phyloP scores from a whole-genome alignment of 805 yeast species.

The Sungouiella thailandica region DNA sequence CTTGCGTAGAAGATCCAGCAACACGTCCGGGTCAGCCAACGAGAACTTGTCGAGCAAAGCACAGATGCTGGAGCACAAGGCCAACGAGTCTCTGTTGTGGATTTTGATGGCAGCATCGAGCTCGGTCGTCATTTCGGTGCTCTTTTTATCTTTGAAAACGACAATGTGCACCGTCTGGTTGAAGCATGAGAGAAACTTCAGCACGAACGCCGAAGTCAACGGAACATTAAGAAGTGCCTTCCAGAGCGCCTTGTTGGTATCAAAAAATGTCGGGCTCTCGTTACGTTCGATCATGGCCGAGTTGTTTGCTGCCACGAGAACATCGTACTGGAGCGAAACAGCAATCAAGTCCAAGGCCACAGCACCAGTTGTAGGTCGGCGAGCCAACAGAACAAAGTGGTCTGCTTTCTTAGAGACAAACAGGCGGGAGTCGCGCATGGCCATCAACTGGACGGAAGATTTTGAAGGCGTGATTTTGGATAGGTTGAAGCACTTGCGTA shows the following conservation, averaged over 20 bases:
- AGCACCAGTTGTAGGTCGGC: slow-evolving; percentile 2
- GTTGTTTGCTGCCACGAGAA: slow-evolving; percentile 10
- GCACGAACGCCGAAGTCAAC: slow-evolving; percentile 6
- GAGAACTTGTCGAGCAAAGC: slow-evolving; percentile 28
- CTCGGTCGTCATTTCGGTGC: slow-evolving; percentile 13
- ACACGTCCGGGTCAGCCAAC: slow-evolving; percentile 22
- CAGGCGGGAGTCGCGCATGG: slow-evolving; percentile 44
- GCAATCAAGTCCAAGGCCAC: slow-evolving; percentile 7
- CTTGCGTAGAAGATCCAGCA: slow-evolving; percentile 21
- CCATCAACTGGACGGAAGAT: slow-evolving; percentile 32
- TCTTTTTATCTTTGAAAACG: slow-evolving; percentile 22
- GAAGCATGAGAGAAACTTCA: slow-evolving; percentile 14
- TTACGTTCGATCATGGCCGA: slow-evolving; percentile 7
- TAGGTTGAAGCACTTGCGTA: slow-evolving; percentile 16
- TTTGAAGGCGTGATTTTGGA: slow-evolving; percentile 2
- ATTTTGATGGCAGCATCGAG: slow-evolving; percentile 21
- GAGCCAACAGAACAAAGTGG: slow-evolving; percentile 20
- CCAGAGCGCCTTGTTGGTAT: slow-evolving; percentile 11
- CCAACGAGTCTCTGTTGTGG: slow-evolving; percentile 27
- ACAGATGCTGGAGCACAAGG: slow-evolving; percentile 17
- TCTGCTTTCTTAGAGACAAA: slow-evolving; percentile 42
- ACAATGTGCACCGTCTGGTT: slow-evolving; percentile 14
- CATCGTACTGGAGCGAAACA: slow-evolving; percentile 16
- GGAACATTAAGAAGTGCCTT: slow-evolving; percentile 6
- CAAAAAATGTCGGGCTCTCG: slow-evolving; percentile 9